A percentile compares a stretch with the other conserved stretches of the same genome.
Evolutionary conservation across 371 early-diverging fungal genomes (phyloP).

Genomic region (Capillidium heterosporum): DNA sequence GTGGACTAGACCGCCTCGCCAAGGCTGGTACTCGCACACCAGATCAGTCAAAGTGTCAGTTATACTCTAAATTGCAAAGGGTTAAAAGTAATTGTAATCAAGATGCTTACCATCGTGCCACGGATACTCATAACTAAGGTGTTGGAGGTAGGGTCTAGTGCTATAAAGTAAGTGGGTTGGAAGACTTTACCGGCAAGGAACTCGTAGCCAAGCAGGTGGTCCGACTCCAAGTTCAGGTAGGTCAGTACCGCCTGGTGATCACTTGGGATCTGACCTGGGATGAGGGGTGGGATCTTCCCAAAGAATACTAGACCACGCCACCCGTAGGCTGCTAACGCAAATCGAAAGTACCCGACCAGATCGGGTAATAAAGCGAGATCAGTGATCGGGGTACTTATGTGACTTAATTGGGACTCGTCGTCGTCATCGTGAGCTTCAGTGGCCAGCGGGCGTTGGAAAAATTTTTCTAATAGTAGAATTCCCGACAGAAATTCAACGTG

Average conservation of each 20-base stretch:
- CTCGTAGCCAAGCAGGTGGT: constrained; percentile 59
- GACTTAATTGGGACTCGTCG: constrained; percentile 5
- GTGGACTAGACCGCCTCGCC: constrained; percentile 75
- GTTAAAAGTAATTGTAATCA: background rate
- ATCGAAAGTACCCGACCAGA: constrained; percentile 37
- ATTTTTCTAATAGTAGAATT: constrained; percentile 40
- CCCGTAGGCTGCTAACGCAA: constrained; percentile 47
- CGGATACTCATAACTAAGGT: constrained; percentile 59
- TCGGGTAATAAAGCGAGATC: constrained; percentile 9
- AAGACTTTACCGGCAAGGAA: constrained; percentile 51
- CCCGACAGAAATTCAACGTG: constrained; percentile 56
- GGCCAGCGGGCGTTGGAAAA: constrained; percentile 26
- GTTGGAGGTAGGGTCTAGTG: constrained; percentile 40
- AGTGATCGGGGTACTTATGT: background rate
- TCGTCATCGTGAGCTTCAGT: constrained; percentile 12
- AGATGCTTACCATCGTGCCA: constrained; percentile 54
- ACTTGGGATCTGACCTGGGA: constrained; percentile 29
- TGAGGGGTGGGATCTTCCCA: constrained; percentile 47
- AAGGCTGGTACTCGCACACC: constrained; percentile 67
- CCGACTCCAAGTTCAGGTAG: constrained; percentile 39
- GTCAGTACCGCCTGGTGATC: constrained; percentile 50
- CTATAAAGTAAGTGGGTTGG: constrained; percentile 63
- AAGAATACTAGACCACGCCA: constrained; percentile 70
- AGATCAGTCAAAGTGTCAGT: constrained; percentile 72
- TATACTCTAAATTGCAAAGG: constrained; percentile 25